These are phyloP conservation scores for Coemansia sp. DNA, from an alignment of 192 early-diverging fungal genomes.

Conservation along the genomic window DNA sequence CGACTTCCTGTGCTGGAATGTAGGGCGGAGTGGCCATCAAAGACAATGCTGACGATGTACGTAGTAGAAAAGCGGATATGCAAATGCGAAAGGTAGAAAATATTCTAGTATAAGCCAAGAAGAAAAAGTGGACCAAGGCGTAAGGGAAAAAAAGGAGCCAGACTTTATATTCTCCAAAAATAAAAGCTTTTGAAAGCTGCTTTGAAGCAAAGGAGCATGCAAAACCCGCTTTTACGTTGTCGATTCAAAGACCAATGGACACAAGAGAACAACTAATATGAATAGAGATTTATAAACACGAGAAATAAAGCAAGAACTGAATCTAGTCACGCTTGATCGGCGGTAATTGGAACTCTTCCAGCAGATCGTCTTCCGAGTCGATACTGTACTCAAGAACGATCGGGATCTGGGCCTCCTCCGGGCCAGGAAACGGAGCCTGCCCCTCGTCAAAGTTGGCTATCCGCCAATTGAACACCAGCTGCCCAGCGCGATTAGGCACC, in stretches of 20 bases:
- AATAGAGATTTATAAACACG: background rate
- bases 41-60: background rate
- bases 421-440: slow-evolving; percentile 49
- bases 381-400: slow-evolving; percentile 51
- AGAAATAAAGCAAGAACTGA: background rate
- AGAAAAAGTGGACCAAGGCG: background rate
- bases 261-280: background rate
- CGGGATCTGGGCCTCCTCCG: slow-evolving; percentile 48
- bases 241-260: background rate
- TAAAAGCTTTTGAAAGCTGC: background rate
- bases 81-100: background rate
- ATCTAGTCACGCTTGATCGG: slow-evolving; percentile 32
- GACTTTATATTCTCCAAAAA: background rate
- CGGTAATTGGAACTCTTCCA: slow-evolving; percentile 30
- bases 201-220: background rate
- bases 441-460: slow-evolving; percentile 56
- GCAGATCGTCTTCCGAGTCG: slow-evolving; percentile 43
- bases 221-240: background rate
- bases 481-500: slow-evolving; percentile 40
- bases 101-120: too few relatives aligned
- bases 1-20: background rate
- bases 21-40: background rate
- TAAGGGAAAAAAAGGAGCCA: background rate
- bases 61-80: too few relatives aligned
- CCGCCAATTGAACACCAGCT: slow-evolving; percentile 48